These are phyloP conservation scores for Pseudogymnoascus sp. DNA, from an alignment of 2,329 filamentous ascomycete genomes.

Conservation along the genomic window DNA sequence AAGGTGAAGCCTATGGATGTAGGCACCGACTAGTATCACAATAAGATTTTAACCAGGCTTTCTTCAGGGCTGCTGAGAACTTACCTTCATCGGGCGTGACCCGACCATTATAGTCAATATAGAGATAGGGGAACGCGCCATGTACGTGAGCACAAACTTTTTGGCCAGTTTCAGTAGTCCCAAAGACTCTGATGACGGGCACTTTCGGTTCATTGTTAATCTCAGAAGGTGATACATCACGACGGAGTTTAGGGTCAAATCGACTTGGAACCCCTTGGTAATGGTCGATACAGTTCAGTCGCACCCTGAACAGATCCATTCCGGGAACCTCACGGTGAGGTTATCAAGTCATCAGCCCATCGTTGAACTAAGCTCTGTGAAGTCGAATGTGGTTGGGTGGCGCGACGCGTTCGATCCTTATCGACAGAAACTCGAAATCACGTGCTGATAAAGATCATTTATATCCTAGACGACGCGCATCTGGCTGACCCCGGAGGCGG, in stretches of 20 bases:
- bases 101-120: conserved; percentile 72
- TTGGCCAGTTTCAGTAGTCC: conserved; percentile 86
- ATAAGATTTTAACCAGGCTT: background rate
- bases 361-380: background rate
- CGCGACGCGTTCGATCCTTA: conserved; percentile 7
- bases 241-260: conserved; percentile 72
- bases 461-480: background rate
- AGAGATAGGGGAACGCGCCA: conserved; percentile 93
- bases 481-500: background rate
- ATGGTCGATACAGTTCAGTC: conserved; percentile 91
- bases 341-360: conserved; percentile 6
- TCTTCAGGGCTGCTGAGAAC: conserved; percentile 22
- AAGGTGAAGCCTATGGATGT: conserved; percentile 69
- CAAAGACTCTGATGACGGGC: conserved; percentile 84
- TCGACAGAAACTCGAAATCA: conserved; percentile 5
- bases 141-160: conserved; percentile 95
- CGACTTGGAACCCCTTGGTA: conserved; percentile 75
- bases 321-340: background rate
- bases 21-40: conserved; percentile 54
- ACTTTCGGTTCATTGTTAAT: conserved; percentile 61
- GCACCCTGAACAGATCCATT: conserved; percentile 77
- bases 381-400: background rate
- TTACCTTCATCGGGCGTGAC: conserved; percentile 60
- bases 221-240: conserved; percentile 51
- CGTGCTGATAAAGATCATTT: conserved; percentile 8